A percentile compares a stretch with the other conserved stretches of the same genome.
These are phyloP conservation scores for Thraustochytrium sp. DNA, from an alignment of 352 stramenopile species.

Conservation along the genomic window DNA sequence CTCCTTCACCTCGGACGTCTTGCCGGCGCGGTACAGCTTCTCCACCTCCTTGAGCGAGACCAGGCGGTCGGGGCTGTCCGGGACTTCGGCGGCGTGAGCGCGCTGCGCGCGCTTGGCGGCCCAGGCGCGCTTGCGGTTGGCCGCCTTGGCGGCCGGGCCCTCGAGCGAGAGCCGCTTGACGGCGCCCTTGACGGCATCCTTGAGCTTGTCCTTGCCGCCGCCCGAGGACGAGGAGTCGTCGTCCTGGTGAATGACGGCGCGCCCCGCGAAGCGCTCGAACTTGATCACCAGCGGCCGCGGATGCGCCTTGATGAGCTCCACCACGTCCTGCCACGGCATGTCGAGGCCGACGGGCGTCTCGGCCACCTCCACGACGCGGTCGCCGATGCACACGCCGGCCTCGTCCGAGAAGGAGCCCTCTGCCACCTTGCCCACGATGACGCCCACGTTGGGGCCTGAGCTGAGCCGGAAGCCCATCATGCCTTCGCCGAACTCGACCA, in stretches of 20 bases:
- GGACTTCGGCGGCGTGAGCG: background rate
- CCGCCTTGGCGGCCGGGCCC: background rate
- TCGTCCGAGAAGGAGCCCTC: constrained; percentile 32
- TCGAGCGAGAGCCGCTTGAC: background rate
- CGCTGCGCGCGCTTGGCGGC: background rate
- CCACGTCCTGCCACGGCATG: constrained; percentile 18
- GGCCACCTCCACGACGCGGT: constrained; percentile 26
- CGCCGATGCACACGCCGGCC: constrained; percentile 26
- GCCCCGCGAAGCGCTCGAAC: constrained; percentile 35
- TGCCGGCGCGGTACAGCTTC: constrained; percentile 12
- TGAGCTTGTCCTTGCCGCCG: background rate
- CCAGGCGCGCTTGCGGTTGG: background rate
- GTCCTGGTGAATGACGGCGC: background rate
- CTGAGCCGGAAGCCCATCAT: constrained; percentile 41
- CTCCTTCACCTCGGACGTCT: background rate
- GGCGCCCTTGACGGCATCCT: too few relatives aligned
- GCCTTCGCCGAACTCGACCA: constrained; percentile 40
- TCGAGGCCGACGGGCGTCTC: background rate
- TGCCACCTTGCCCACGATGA: constrained; percentile 11
- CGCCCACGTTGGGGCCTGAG: background rate
- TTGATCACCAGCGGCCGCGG: constrained; percentile 11
- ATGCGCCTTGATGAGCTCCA: constrained; percentile 23
- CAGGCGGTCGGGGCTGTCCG: background rate
- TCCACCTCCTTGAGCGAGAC: constrained; percentile 33
- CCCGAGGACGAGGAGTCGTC: background rate